phyloP scores from a whole-genome alignment of 1,284 basidiomycete species.

The Xerocomus minutiporus region DNA sequence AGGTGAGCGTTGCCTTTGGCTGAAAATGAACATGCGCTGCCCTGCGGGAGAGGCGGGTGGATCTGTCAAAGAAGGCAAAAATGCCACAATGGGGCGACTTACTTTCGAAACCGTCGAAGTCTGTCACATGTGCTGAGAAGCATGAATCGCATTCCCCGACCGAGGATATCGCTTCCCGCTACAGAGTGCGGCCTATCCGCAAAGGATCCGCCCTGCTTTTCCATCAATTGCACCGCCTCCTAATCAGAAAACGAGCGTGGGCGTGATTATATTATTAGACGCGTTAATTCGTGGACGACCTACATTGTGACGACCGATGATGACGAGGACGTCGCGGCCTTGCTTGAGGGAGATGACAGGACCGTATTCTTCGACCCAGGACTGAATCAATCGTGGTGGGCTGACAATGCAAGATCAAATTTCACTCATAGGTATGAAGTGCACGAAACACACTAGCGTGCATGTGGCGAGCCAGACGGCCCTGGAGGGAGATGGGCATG shows the following conservation, averaged over 20 bases:
- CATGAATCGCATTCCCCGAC: constrained; percentile 29
- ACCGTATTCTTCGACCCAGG: constrained; percentile 38
- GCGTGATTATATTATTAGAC: not conserved
- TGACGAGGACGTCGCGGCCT: constrained; percentile 31
- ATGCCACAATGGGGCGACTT: not conserved
- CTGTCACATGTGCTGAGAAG: constrained; percentile 21
- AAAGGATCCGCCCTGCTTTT: constrained; percentile 46
- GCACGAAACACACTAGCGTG: constrained; percentile 14
- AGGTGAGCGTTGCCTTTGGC: constrained; percentile 31
- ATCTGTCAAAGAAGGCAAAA: not conserved
- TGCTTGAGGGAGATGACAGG: constrained; percentile 35
- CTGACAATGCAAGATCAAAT: constrained; percentile 1
- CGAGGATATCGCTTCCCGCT: constrained; percentile 45
- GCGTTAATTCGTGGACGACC: not conserved
- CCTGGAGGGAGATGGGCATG: constrained; percentile 21
- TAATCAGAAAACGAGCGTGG: constrained; percentile 15
- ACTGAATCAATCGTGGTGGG: constrained; percentile 22
- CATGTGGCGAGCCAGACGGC: constrained; percentile 23
- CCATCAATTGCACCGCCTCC: constrained; percentile 51
- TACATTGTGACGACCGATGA: constrained; percentile 36
- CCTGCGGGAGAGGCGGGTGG: constrained; percentile 7
- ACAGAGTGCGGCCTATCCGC: constrained; percentile 47
- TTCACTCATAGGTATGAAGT: not conserved
- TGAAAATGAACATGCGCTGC: constrained; percentile 41
- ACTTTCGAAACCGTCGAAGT: constrained; percentile 25